Evolutionary conservation across 257 asterid species (phyloP).

Genomic region (Penstemon eatonii): DNA sequence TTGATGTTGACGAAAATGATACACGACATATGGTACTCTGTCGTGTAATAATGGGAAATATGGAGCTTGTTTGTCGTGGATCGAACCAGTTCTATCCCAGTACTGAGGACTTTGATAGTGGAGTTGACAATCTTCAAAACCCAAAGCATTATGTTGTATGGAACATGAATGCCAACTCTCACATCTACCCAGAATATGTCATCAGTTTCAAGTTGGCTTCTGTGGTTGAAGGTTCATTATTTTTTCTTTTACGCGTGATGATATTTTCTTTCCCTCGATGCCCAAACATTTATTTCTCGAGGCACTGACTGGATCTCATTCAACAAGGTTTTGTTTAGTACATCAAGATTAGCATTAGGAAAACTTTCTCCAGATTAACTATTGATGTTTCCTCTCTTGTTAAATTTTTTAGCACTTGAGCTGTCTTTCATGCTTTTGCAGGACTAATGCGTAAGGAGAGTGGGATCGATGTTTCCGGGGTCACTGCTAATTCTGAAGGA

Average conservation of each 20-base stretch:
- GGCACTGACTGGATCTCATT: conserved; percentile 35
- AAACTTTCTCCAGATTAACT: conserved; percentile 1
- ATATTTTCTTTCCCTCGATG: conserved; percentile 30
- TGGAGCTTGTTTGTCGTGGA: conserved; percentile 76
- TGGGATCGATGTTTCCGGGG: conserved; percentile 39
- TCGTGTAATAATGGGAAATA: conserved; percentile 52
- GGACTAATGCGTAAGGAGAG: conserved; percentile 40
- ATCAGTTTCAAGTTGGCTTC: conserved; percentile 80
- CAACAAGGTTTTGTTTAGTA: not conserved
- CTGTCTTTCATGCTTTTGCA: conserved; percentile 35
- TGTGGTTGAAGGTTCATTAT: conserved; percentile 44
- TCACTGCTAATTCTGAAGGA: conserved; percentile 36
- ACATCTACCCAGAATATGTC: conserved; percentile 77
- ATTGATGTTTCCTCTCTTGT: conserved; percentile 1
- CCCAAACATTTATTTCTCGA: conserved; percentile 59
- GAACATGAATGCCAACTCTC: conserved; percentile 81
- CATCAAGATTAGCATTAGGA: too few species aligned
- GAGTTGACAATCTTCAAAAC: conserved; percentile 70
- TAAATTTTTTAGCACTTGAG: conserved; percentile 15
- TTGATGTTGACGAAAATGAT: conserved; percentile 91
- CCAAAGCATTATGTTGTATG: conserved; percentile 75
- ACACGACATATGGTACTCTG: conserved; percentile 62
- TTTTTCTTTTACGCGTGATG: not conserved
- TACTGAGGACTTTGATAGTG: conserved; percentile 84
- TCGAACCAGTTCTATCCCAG: conserved; percentile 88